Percentiles rank a stretch among this genome's conserved stretches.
Evolutionary conservation across 345 rosid genomes (phyloP).

Genomic region (Iberis pinnata): DNA sequence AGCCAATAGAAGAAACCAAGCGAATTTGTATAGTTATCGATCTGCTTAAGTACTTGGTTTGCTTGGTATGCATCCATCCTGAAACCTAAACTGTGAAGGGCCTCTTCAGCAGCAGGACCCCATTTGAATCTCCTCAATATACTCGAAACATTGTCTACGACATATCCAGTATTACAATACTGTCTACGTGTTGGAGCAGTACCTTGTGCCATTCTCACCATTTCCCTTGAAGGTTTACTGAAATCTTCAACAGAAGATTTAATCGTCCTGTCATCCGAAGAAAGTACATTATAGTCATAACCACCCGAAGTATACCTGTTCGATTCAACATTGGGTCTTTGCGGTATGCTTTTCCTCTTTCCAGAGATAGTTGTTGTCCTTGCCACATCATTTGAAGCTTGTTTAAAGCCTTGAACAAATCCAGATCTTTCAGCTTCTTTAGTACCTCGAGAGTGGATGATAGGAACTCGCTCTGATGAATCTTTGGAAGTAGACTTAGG

Average conservation of each 20-base stretch:
- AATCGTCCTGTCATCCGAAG: conserved; percentile 35
- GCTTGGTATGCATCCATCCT: conserved; percentile 84
- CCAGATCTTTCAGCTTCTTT: conserved; percentile 42
- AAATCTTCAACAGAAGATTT: conserved; percentile 21
- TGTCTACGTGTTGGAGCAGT: conserved; percentile 40
- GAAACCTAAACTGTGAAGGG: conserved; percentile 47
- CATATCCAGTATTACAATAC: conserved; percentile 29
- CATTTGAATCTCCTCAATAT: conserved; percentile 55
- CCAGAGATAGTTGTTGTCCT: conserved; percentile 19
- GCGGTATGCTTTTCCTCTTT: conserved; percentile 46
- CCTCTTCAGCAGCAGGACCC: conserved; percentile 77
- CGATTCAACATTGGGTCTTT: conserved; percentile 32
- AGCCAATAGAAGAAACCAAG: conserved; percentile 87
- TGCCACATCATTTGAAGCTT: conserved; percentile 26
- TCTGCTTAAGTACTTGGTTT: conserved; percentile 83
- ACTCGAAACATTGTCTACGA: conserved; percentile 52
- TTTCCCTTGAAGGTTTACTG: conserved; percentile 34
- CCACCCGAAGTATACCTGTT: conserved; percentile 32
- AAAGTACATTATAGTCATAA: conserved; percentile 29
- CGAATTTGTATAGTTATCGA: conserved; percentile 68
- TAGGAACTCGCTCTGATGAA: conserved; percentile 21
- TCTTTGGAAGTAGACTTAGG: conserved; percentile 42
- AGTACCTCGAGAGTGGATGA: conserved; percentile 27
- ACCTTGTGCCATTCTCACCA: conserved; percentile 35
- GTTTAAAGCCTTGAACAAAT: conserved; percentile 38